Evolutionary conservation across 768 basidiomycete species (phyloP).

Genomic region (Plicaturopsis crispa): DNA sequence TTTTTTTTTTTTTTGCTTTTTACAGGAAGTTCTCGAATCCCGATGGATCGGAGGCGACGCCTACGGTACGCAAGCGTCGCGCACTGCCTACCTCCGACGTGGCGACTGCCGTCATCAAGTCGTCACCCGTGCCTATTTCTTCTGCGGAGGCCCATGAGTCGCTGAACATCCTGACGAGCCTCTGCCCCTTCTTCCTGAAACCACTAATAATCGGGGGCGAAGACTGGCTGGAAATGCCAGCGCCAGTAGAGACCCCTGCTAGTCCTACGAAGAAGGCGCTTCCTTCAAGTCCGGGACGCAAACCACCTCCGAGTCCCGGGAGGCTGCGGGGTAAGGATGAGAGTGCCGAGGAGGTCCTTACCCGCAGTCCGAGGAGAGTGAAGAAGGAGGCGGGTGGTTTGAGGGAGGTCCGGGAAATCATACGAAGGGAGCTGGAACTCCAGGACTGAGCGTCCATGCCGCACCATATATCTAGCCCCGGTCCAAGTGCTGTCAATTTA

Average conservation of each 20-base stretch:
- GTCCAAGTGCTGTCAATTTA: background rate
- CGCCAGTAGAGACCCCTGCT: slow-evolving; percentile 20
- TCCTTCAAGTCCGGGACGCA: background rate
- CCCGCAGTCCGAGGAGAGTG: slow-evolving; percentile 66
- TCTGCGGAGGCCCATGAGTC: slow-evolving; percentile 73
- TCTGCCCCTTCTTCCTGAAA: slow-evolving; percentile 80
- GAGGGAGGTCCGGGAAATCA: slow-evolving; percentile 75
- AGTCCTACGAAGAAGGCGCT: slow-evolving; percentile 31
- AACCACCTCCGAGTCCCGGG: slow-evolving; percentile 42
- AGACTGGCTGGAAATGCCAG: slow-evolving; percentile 59
- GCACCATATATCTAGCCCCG: background rate
- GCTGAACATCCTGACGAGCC: slow-evolving; percentile 49
- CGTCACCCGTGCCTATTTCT: slow-evolving; percentile 75
- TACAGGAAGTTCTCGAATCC: slow-evolving; percentile 70
- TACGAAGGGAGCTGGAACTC: slow-evolving; percentile 69
- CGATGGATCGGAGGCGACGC: slow-evolving; percentile 39
- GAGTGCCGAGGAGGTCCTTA: slow-evolving; percentile 53
- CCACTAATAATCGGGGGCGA: slow-evolving; percentile 51
- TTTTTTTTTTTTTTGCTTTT: background rate
- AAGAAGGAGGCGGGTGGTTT: slow-evolving; percentile 67
- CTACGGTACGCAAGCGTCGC: slow-evolving; percentile 61
- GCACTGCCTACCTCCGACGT: slow-evolving; percentile 65
- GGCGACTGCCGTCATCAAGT: slow-evolving; percentile 63
- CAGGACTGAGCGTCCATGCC: slow-evolving; percentile 43
- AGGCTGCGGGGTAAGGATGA: slow-evolving; percentile 38